Evolutionary conservation across 768 basidiomycete species (phyloP).

Genomic region (Leucocoprinus birnbaumii): DNA sequence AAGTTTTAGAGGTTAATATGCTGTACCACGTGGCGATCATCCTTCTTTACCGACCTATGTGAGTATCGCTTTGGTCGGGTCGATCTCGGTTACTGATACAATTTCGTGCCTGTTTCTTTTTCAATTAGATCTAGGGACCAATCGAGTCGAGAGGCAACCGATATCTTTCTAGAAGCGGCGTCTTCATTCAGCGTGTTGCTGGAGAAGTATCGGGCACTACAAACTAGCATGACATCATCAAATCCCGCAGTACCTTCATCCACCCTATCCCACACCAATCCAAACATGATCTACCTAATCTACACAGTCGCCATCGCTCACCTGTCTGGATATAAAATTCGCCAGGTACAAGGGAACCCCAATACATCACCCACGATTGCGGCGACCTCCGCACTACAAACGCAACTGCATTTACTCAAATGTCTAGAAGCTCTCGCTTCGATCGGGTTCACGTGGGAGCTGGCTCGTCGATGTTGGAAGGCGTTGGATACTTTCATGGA

Average conservation of each 20-base stretch:
- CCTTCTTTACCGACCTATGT: slow-evolving; percentile 24
- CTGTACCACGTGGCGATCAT: slow-evolving; percentile 25
- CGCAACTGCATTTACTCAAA: slow-evolving; percentile 24
- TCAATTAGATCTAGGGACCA: slow-evolving; percentile 16
- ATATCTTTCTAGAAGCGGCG: slow-evolving; percentile 19
- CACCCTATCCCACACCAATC: slow-evolving; percentile 17
- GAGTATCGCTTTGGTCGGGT: too few relatives aligned
- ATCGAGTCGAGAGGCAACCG: slow-evolving; percentile 15
- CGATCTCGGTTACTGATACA: background rate
- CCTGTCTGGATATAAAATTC: slow-evolving; percentile 14
- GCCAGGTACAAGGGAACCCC: slow-evolving; percentile 10
- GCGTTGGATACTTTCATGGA: slow-evolving; percentile 25
- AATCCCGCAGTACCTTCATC: slow-evolving; percentile 1
- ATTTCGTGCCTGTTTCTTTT: background rate
- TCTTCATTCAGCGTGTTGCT: slow-evolving; percentile 26
- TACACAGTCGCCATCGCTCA: slow-evolving; percentile 20
- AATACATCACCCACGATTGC: slow-evolving; percentile 6
- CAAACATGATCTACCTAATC: slow-evolving; percentile 21
- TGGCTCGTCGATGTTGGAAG: slow-evolving; percentile 23
- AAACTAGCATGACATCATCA: background rate
- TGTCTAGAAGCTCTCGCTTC: slow-evolving; percentile 26
- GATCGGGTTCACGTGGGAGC: slow-evolving; percentile 24
- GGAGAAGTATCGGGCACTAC: slow-evolving; percentile 21
- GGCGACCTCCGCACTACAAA: slow-evolving; percentile 21
- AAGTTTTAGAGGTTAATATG: slow-evolving; percentile 28